A percentile compares a stretch with the other conserved stretches of the same genome.
These are phyloP conservation scores for Hypoxylon trugodes DNA, from an alignment of 495 filamentous ascomycete species.

Conservation along the genomic window DNA sequence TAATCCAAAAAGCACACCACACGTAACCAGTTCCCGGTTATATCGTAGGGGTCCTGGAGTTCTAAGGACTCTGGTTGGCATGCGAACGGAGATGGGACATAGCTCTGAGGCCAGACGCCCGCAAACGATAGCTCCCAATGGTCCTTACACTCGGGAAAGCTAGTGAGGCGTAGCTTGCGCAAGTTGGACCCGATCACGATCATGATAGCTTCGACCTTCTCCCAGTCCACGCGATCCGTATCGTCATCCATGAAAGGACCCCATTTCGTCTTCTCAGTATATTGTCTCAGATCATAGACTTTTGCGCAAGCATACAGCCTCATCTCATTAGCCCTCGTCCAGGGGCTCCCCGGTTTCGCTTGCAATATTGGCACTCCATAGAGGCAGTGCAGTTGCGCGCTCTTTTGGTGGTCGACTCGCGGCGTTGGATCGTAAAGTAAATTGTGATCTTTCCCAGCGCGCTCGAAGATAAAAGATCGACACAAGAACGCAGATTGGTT, in stretches of 20 bases:
- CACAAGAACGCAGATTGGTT: conserved; percentile 58
- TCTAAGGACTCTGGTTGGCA: conserved; percentile 53
- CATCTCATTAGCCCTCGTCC: conserved; percentile 42
- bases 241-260: conserved; percentile 68
- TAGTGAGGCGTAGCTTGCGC: conserved; percentile 52
- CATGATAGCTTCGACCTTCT: conserved; percentile 73
- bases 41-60: conserved; percentile 64
- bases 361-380: conserved; percentile 60
- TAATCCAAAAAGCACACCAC: conserved; percentile 59
- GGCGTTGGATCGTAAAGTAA: conserved; percentile 1
- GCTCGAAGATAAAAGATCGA: conserved; percentile 62
- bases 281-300: conserved; percentile 72
- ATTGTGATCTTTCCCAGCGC: conserved; percentile 44
- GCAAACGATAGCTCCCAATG: conserved; percentile 62
- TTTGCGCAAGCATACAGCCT: conserved; percentile 66
- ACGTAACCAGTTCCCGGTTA: conserved; percentile 67
- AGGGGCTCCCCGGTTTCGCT: conserved; percentile 30
- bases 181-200: conserved; percentile 67
- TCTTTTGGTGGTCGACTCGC: conserved; percentile 56
- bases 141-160: conserved; percentile 50
- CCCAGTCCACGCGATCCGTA: conserved; percentile 67
- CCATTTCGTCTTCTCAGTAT: conserved; percentile 63
- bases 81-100: conserved; percentile 37
- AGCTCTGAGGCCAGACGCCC: conserved; percentile 60
- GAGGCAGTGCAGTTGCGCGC: conserved; percentile 69